These are phyloP conservation scores for Platanthera zijinensis DNA, from an alignment of 106 monocot genomes.

Conservation along the genomic window DNA sequence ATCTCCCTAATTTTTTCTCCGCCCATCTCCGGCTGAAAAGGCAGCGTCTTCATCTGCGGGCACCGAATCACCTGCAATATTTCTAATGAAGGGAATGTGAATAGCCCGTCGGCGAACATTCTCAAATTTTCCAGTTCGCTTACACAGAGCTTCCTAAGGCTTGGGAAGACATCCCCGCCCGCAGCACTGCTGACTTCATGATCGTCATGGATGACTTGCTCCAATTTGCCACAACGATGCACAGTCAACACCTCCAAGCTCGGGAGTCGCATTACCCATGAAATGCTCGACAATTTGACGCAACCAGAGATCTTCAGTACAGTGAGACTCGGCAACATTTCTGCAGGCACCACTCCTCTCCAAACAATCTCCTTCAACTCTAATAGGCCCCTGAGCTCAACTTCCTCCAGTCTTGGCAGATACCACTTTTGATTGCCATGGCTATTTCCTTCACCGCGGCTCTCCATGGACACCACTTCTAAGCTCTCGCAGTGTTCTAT, in stretches of 20 bases:
- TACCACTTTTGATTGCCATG: not conserved
- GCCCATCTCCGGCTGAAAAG: not conserved
- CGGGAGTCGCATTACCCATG: constrained; percentile 10
- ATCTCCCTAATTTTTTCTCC: not conserved
- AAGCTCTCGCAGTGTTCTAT: constrained; percentile 1
- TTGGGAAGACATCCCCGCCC: not conserved
- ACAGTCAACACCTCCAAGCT: constrained; percentile 6
- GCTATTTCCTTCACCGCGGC: not conserved
- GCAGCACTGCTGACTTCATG: not conserved
- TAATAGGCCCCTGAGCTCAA: constrained; percentile 1
- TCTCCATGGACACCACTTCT: constrained; percentile 1
- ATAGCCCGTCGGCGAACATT: not conserved
- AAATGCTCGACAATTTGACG: not conserved
- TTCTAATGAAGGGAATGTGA: not conserved
- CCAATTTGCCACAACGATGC: constrained; percentile 2
- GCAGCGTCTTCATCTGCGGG: not conserved
- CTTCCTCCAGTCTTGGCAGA: not conserved
- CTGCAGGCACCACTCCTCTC: constrained; percentile 5
- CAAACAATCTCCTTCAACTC: constrained; percentile 8
- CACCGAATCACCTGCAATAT: not conserved
- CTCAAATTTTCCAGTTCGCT: not conserved
- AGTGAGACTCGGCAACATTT: constrained; percentile 4
- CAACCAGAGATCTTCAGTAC: constrained; percentile 4
- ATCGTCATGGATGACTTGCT: not conserved
- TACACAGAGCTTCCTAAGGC: constrained; percentile 2